Conservation (phyloP, 345 rosid species). For the Eucalyptus regnans region DNA sequence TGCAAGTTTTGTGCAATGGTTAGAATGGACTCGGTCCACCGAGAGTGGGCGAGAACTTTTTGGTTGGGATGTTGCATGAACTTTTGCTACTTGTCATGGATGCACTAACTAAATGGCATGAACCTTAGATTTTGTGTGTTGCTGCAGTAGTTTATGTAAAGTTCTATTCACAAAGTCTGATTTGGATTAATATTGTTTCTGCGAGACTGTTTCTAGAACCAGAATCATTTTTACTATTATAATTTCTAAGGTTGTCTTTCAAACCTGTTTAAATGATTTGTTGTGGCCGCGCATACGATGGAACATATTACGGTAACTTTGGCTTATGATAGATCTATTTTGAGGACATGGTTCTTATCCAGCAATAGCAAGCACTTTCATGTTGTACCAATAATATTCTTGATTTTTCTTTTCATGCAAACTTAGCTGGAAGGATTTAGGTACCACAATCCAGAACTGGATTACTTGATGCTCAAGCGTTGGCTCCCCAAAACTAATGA, state of each 20-base stretch:
- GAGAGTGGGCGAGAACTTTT: rapidly evolving
- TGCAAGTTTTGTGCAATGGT: neutral
- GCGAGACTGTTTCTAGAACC: neutral
- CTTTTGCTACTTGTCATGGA: neutral
- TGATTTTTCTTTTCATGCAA: neutral
- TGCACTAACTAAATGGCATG: neutral
- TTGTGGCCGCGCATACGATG: rapidly evolving
- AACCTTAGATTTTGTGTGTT: no score
- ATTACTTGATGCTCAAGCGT: neutral
- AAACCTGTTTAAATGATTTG: neutral
- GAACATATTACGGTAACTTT: neutral
- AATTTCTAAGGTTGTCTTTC: neutral
- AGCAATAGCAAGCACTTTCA: neutral
- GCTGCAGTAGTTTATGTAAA: neutral
- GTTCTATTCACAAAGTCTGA: neutral
- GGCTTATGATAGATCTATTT: neutral
- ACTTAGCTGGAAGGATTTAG: neutral
- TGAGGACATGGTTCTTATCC: neutral
- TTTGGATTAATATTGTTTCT: neutral
- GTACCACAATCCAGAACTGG: neutral
- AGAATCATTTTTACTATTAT: neutral
- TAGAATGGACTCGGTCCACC: neutral
- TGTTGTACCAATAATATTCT: neutral
- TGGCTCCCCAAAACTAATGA: neutral
- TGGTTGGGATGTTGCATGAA: neutral